A percentile compares a stretch with the other conserved stretches of the same genome.
These are phyloP conservation scores for Naegleria fowleri DNA, from an alignment of 208 protist species.

Conservation along the genomic window DNA sequence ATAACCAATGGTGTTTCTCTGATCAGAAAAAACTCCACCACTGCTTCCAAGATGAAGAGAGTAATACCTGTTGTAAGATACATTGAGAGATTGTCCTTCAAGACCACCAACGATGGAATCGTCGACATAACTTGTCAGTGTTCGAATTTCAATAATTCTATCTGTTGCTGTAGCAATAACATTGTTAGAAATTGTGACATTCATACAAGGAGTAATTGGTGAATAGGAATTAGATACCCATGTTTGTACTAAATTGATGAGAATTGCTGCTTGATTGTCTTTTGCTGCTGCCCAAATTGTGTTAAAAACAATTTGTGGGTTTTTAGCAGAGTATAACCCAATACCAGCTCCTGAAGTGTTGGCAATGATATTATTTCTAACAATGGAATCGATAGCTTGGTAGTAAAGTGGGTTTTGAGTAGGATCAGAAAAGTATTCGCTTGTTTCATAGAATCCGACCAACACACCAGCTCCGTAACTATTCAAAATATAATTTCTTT, in stretches of 20 bases:
- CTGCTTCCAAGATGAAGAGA: background rate
- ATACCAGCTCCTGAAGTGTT: background rate
- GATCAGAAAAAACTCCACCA: background rate
- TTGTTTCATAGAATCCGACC: background rate
- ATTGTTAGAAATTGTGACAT: background rate
- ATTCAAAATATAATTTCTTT: background rate
- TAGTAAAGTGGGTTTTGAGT: background rate
- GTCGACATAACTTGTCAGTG: background rate
- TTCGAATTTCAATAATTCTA: background rate
- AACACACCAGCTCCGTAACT: background rate
- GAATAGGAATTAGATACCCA: background rate
- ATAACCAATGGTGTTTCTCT: background rate
- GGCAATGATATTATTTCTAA: background rate
- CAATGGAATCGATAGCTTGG: background rate
- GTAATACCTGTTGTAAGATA: background rate
- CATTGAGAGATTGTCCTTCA: background rate
- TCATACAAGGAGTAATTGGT: background rate
- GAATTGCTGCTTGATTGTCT: background rate
- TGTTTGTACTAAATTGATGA: background rate
- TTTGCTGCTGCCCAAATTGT: background rate
- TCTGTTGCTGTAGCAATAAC: background rate
- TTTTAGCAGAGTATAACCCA: background rate
- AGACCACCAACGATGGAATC: background rate
- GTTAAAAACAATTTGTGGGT: background rate
- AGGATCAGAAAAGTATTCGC: background rate